A percentile compares a stretch with the other conserved stretches of the same genome.
Evolutionary conservation across 2,329 filamentous ascomycete genomes (phyloP).

Genomic region (Phaeosphaeriaceae sp.): DNA sequence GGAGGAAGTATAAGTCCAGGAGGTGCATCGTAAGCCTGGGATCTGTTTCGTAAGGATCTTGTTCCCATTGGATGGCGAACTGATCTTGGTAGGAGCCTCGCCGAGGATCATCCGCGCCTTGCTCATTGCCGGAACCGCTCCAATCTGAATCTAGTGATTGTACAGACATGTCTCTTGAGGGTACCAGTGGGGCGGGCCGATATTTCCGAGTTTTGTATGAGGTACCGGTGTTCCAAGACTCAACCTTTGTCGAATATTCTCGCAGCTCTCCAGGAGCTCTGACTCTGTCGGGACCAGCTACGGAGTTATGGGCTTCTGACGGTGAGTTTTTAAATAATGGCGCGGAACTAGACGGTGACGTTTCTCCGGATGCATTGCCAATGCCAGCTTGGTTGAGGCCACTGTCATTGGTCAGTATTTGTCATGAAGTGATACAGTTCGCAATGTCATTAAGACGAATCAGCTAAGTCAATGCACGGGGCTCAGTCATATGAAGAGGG

Average conservation of each 20-base stretch:
- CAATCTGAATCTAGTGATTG: slow-evolving; percentile 44
- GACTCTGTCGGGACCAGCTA: slow-evolving; percentile 36
- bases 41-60: slow-evolving; percentile 62
- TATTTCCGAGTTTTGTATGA: slow-evolving; percentile 34
- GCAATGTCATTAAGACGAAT: slow-evolving; percentile 24
- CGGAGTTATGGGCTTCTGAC: slow-evolving; percentile 38
- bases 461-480: slow-evolving; percentile 30
- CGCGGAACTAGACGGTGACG: slow-evolving; percentile 39
- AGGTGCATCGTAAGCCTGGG: slow-evolving; percentile 59
- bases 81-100: slow-evolving; percentile 43
- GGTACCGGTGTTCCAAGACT: slow-evolving; percentile 37
- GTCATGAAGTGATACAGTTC: slow-evolving; percentile 30
- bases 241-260: slow-evolving; percentile 34
- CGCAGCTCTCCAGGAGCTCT: slow-evolving; percentile 39
- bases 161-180: slow-evolving; percentile 41
- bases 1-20: slow-evolving; percentile 63
- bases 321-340: slow-evolving; percentile 41
- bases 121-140: slow-evolving; percentile 39
- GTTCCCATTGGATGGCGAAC: slow-evolving; percentile 52
- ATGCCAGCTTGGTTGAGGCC: slow-evolving; percentile 39
- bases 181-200: slow-evolving; percentile 30
- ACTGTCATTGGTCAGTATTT: slow-evolving; percentile 41
- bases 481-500: slow-evolving; percentile 9
- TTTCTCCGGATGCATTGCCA: slow-evolving; percentile 42
- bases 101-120: slow-evolving; percentile 34